These are phyloP conservation scores for Tanacetum coccineum DNA, from an alignment of 129 eudicot species.

Conservation along the genomic window DNA sequence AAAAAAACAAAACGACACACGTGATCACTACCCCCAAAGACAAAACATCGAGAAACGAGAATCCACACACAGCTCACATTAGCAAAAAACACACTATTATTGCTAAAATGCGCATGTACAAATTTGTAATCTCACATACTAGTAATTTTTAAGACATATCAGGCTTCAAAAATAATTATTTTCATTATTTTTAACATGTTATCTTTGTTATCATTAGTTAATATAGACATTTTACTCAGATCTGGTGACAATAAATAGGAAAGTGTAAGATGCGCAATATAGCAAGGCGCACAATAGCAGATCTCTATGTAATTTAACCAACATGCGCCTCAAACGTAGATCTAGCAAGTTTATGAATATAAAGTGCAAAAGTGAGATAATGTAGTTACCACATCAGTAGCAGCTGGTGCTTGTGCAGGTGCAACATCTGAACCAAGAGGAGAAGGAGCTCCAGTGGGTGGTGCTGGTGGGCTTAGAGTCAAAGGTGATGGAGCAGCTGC, in stretches of 20 bases:
- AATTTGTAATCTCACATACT: too few species aligned
- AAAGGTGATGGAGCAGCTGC: slow-evolving; percentile 44
- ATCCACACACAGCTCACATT: slow-evolving; percentile 20
- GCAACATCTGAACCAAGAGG: slow-evolving; percentile 37
- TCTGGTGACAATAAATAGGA: not conserved
- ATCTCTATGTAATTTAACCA: not conserved
- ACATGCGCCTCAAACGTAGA: slow-evolving; percentile 27
- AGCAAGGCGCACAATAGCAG: not conserved
- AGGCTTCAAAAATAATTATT: too few species aligned
- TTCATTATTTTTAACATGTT: too few species aligned
- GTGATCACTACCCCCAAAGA: slow-evolving; percentile 21
- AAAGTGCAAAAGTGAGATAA: not conserved
- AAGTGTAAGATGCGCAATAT: not conserved
- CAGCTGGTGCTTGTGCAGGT: slow-evolving; percentile 71
- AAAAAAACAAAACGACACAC: slow-evolving; percentile 34
- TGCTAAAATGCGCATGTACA: slow-evolving; percentile 18
- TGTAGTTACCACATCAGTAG: slow-evolving; percentile 50
- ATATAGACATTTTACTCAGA: too few species aligned
- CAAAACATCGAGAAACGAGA: slow-evolving; percentile 30
- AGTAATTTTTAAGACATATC: too few species aligned
- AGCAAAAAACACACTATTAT: slow-evolving; percentile 6
- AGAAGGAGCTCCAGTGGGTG: slow-evolving; percentile 59
- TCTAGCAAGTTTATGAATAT: too few species aligned
- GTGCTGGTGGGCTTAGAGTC: slow-evolving; percentile 54
- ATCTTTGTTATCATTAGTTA: too few species aligned